Conservation (phyloP, 2,329 filamentous ascomycete species). For the Ophiostoma angusticollis region DNA sequence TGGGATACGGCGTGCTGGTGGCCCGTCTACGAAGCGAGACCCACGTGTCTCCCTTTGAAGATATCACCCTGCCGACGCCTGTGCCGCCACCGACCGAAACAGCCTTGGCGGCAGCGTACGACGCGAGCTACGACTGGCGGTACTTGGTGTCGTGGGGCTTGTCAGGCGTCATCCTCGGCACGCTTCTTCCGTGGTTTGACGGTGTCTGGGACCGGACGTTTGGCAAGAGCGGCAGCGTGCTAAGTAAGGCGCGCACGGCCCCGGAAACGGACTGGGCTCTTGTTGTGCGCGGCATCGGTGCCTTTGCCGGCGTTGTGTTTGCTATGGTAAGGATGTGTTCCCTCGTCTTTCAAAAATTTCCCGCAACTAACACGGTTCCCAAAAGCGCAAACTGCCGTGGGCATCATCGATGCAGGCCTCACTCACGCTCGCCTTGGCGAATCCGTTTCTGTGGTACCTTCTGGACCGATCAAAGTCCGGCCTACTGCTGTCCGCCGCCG, state of each 20-base stretch:
- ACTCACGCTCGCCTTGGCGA: constrained; percentile 75
- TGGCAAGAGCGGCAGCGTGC: constrained; percentile 15
- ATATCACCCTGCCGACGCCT: not conserved
- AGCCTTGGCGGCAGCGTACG: constrained; percentile 2
- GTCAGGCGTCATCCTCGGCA: constrained; percentile 65
- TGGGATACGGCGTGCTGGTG: constrained; percentile 72
- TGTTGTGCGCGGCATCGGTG: constrained; percentile 44
- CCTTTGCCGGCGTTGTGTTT: constrained; percentile 48
- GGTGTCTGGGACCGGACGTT: constrained; percentile 51
- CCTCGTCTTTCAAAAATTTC: not conserved
- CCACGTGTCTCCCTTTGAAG: constrained; percentile 23
- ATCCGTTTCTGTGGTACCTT: constrained; percentile 91
- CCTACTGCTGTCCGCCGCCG: constrained; percentile 61
- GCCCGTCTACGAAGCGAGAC: constrained; percentile 60
- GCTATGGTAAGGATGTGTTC: constrained; percentile 56
- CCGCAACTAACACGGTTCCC: no score
- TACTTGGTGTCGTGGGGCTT: constrained; percentile 76
- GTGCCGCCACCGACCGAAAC: constrained; percentile 29
- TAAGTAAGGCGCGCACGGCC: constrained; percentile 21
- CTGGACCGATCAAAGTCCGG: constrained; percentile 83
- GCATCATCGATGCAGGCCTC: constrained; percentile 89
- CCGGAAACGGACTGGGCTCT: constrained; percentile 59
- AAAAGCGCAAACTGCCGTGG: constrained; percentile 82
- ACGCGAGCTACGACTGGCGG: constrained; percentile 34
- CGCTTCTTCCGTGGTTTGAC: constrained; percentile 75